Conservation (phyloP, 768 basidiomycete genomes). For the Tricholoma furcatifolium region DNA sequence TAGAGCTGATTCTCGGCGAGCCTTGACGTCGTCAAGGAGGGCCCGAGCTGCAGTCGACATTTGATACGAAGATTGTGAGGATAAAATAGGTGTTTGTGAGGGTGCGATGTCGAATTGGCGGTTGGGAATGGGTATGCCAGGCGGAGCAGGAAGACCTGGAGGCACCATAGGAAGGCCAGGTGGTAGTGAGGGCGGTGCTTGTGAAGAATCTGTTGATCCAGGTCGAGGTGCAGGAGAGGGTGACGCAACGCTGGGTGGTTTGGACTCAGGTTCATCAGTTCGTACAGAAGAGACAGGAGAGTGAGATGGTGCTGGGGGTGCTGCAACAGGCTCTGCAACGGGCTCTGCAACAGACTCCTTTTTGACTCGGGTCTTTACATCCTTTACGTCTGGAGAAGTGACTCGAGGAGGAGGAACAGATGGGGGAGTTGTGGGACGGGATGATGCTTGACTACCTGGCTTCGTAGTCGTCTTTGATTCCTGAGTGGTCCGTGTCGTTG, state of each 20-base stretch:
- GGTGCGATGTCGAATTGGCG: slow-evolving; percentile 50
- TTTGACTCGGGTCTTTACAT: slow-evolving; percentile 37
- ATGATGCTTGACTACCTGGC: slow-evolving; percentile 49
- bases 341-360: slow-evolving; percentile 23
- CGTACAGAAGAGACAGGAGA: slow-evolving; percentile 50
- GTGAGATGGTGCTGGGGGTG: slow-evolving; percentile 25
- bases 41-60: slow-evolving; percentile 86
- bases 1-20: slow-evolving; percentile 60
- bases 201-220: slow-evolving; percentile 33
- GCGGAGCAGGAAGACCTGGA: slow-evolving; percentile 56
- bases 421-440: slow-evolving; percentile 57
- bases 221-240: slow-evolving; percentile 22
- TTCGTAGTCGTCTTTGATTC: slow-evolving; percentile 44
- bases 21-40: slow-evolving; percentile 80
- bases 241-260: slow-evolving; percentile 41
- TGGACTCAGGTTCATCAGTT: slow-evolving; percentile 47
- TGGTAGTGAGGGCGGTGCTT: slow-evolving; percentile 32
- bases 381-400: slow-evolving; percentile 37
- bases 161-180: slow-evolving; percentile 44
- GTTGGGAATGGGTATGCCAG: slow-evolving; percentile 60
- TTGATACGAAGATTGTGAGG: slow-evolving; percentile 71
- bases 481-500: slow-evolving; percentile 29
- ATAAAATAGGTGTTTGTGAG: slow-evolving; percentile 48
- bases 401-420: slow-evolving; percentile 37
- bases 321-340: no score